Evolutionary conservation across 345 rosid species (phyloP).

Genomic region (Bruguiera parviflora): DNA sequence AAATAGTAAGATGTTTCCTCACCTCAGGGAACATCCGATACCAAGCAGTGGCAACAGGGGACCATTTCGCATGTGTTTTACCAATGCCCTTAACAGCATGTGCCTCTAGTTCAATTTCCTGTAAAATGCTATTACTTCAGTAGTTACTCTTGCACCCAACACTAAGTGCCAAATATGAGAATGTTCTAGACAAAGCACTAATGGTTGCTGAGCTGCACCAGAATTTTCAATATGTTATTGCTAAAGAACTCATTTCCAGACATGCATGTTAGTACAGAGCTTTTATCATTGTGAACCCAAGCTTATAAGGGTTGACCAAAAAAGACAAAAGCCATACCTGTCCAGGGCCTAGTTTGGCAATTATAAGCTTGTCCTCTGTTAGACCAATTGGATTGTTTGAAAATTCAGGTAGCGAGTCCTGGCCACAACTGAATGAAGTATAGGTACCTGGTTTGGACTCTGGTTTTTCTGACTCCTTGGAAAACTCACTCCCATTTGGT

Average conservation of each 20-base stretch:
- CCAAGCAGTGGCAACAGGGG: slow-evolving; percentile 97
- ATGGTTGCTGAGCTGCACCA: too few species aligned
- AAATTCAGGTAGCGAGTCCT: slow-evolving; percentile 58
- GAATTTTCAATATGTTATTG: too few species aligned
- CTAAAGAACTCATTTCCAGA: too few species aligned
- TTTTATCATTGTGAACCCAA: background rate
- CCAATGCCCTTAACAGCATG: slow-evolving; percentile 94
- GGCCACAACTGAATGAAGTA: slow-evolving; percentile 65
- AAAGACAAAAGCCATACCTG: slow-evolving; percentile 43
- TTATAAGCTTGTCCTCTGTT: slow-evolving; percentile 47
- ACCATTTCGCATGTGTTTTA: slow-evolving; percentile 95
- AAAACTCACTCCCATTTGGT: slow-evolving; percentile 75
- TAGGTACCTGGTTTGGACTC: slow-evolving; percentile 59
- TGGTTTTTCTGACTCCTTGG: slow-evolving; percentile 45
- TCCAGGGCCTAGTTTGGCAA: slow-evolving; percentile 81
- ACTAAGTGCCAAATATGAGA: too few species aligned
- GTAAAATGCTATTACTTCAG: background rate
- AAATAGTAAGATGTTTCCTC: slow-evolving; percentile 12
- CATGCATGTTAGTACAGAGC: background rate
- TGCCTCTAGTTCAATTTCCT: slow-evolving; percentile 97
- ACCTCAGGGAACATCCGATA: slow-evolving; percentile 98
- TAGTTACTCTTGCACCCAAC: too few species aligned
- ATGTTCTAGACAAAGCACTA: too few species aligned
- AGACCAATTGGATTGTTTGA: slow-evolving; percentile 49
- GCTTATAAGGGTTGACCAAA: background rate